Base-by-base conservation (phyloP, 2,329 filamentous ascomycete genomes). In the Fusarium kyushuense region DNA sequence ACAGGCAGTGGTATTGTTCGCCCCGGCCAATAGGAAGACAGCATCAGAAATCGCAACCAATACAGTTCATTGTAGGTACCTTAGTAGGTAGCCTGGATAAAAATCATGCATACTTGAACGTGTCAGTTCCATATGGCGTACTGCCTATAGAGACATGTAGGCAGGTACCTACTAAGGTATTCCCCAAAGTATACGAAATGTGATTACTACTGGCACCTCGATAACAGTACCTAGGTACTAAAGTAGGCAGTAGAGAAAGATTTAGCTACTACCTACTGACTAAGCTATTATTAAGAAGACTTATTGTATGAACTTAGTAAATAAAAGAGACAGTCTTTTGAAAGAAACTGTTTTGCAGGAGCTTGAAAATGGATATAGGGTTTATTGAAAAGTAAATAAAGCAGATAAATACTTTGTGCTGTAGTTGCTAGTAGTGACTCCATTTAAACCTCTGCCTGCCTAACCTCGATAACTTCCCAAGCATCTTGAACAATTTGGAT, bases 1-100 rank as follows among this genome's bases (percentile, higher is more conserved):
- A 36, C 30, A 63, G 59, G 48, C 48, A 62, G 51, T 33, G 9
- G 40, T 30, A 41, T 27, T 27, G 32, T 25, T 11, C n/a, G n/a
- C 7, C 17, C 32, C 10, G 36, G 53, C 59, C 59, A 63, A 63
- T 55, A 41, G 21, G 13, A 53, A 14, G 30, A 5, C 21, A 29
- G 43, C n/a, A n/a, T 43, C 32, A 25, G 8, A 33, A 33, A 52
- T 13, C 19, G 36, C 19, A 52, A 23, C 43, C 41, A 41, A 46
- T 30, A 41, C 13, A 17, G 10, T 27, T 25, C 29, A n/a, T 33
- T 11, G 12, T 40, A 19, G 23, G n/a, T n/a, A n/a, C n/a, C n/a
- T n/a, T n/a, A n/a, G n/a, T n/a, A n/a, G n/a, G n/a, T n/a, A n/a
- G n/a, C n/a, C 25, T 23, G 16, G 13, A 41, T 30, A 19, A 12